Evolutionary conservation across 352 stramenopile genomes (phyloP).

Genomic region (Pythium sukuiense): DNA sequence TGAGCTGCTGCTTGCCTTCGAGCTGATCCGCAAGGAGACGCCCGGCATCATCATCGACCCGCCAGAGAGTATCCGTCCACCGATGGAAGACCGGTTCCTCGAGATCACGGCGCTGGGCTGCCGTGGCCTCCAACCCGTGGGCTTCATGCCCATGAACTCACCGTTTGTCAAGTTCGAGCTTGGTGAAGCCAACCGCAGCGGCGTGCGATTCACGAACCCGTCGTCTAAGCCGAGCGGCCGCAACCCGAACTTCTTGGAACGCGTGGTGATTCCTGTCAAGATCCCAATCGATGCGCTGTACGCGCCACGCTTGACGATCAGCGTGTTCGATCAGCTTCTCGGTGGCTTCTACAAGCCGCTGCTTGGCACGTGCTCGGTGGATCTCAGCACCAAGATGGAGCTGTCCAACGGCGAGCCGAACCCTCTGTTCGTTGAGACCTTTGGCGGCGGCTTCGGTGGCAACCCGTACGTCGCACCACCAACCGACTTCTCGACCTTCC

Average conservation of each 20-base stretch:
- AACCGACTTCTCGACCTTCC: conserved; percentile 61
- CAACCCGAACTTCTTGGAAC: conserved; percentile 90
- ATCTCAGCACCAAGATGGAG: conserved; percentile 74
- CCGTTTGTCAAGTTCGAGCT: conserved; percentile 87
- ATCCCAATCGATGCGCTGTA: conserved; percentile 86
- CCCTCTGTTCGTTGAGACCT: conserved; percentile 46
- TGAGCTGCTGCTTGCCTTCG: conserved; percentile 77
- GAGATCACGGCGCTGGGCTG: conserved; percentile 84
- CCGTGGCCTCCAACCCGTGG: conserved; percentile 70
- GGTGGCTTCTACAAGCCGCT: conserved; percentile 84
- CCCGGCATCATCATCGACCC: conserved; percentile 57
- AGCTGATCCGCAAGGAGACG: conserved; percentile 69
- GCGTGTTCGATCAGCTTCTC: conserved; percentile 81
- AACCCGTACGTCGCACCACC: conserved; percentile 72
- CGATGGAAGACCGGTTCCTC: conserved; percentile 63
- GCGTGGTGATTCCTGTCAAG: conserved; percentile 79
- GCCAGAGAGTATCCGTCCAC: conserved; percentile 57
- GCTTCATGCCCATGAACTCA: conserved; percentile 84
- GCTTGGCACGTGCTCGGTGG: conserved; percentile 71
- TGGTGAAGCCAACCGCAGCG: conserved; percentile 59
- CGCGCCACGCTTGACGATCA: conserved; percentile 81
- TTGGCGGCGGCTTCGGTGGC: conserved; percentile 31
- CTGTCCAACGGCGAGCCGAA: conserved; percentile 67
- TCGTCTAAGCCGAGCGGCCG: conserved; percentile 74
- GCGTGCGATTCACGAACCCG: conserved; percentile 67